phyloP scores from a whole-genome alignment of 73 alveolate species.

The Paramecium sonneborni region DNA sequence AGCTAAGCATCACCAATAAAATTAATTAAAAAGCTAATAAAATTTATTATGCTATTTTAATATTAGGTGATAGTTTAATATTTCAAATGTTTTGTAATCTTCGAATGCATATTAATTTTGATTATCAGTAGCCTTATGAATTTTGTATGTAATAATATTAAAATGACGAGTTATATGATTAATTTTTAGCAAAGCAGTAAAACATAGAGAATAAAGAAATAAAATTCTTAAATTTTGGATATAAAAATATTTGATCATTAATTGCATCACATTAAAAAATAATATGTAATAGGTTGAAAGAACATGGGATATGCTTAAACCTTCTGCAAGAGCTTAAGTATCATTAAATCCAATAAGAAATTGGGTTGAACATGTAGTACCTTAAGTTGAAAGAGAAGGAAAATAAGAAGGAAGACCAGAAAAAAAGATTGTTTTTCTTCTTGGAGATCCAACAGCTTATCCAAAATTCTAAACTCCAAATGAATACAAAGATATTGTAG shows the following conservation, averaged over 20 bases:
- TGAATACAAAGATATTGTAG: slow-evolving; percentile 3
- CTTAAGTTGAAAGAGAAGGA: slow-evolving; percentile 35
- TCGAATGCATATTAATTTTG: background rate
- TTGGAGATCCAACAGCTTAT: slow-evolving; percentile 67
- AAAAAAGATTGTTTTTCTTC: slow-evolving; percentile 40
- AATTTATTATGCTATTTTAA: background rate
- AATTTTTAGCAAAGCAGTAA: background rate
- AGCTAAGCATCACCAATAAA: background rate
- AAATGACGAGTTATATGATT: background rate
- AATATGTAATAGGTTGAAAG: slow-evolving; percentile 28
- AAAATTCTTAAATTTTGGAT: background rate
- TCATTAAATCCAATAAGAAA: slow-evolving; percentile 66
- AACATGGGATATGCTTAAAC: slow-evolving; percentile 26
- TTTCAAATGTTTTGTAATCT: background rate
- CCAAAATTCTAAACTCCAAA: slow-evolving; percentile 56
- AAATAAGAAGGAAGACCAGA: slow-evolving; percentile 54
- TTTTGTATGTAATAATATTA: background rate
- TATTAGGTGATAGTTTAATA: background rate
- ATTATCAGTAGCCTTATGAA: background rate
- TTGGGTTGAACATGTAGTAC: slow-evolving; percentile 59
- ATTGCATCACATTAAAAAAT: slow-evolving; percentile 36
- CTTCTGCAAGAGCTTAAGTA: slow-evolving; percentile 55
- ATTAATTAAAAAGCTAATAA: background rate
- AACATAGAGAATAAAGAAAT: background rate
- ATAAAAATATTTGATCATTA: background rate